Percentiles rank a stretch among this genome's conserved stretches.
Conservation (phyloP, 2,329 filamentous ascomycete genomes). For the Elsinoe fawcettii region DNA sequence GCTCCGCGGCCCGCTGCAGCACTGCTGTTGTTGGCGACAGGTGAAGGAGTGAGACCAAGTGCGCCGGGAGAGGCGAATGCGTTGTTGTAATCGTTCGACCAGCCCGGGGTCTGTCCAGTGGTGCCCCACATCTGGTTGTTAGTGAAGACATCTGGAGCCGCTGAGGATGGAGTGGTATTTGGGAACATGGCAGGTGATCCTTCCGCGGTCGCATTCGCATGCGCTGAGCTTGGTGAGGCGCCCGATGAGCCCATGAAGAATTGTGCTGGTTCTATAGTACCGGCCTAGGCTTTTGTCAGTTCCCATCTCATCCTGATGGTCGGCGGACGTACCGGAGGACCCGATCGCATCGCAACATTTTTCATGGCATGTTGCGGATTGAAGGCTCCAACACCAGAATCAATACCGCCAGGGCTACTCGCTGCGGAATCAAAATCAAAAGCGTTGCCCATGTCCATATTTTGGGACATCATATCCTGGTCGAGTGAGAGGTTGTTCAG, state of each 20-base stretch:
- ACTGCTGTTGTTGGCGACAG: conserved; percentile 26
- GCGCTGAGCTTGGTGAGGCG: conserved; percentile 18
- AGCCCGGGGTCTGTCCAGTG: conserved; percentile 26
- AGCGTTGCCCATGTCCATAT: conserved; percentile 42
- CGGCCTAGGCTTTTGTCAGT: conserved; percentile 7
- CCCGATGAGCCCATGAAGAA: conserved; percentile 20
- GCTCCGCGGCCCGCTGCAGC: conserved; percentile 18
- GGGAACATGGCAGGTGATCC: conserved; percentile 32
- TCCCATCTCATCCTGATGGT: neutral
- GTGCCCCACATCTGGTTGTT: conserved; percentile 24
- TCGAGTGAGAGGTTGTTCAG: conserved; percentile 30
- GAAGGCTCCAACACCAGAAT: conserved; percentile 21
- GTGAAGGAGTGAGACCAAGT: conserved; percentile 30
- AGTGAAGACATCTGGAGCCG: conserved; percentile 28
- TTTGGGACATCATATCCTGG: conserved; percentile 28
- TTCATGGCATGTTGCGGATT: conserved; percentile 1
- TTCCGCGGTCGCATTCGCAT: conserved; percentile 16
- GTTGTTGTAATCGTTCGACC: conserved; percentile 26
- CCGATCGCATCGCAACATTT: conserved; percentile 15
- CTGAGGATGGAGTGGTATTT: conserved; percentile 29
- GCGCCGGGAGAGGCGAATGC: conserved; percentile 28
- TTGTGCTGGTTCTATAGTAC: conserved; percentile 19
- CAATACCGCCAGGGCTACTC: conserved; percentile 41
- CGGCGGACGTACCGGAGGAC: conserved; percentile 14
- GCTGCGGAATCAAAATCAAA: conserved; percentile 55